phyloP scores from a whole-genome alignment of 1,139 yeast genomes.

The Nakaseomyces uthaithaninus region DNA sequence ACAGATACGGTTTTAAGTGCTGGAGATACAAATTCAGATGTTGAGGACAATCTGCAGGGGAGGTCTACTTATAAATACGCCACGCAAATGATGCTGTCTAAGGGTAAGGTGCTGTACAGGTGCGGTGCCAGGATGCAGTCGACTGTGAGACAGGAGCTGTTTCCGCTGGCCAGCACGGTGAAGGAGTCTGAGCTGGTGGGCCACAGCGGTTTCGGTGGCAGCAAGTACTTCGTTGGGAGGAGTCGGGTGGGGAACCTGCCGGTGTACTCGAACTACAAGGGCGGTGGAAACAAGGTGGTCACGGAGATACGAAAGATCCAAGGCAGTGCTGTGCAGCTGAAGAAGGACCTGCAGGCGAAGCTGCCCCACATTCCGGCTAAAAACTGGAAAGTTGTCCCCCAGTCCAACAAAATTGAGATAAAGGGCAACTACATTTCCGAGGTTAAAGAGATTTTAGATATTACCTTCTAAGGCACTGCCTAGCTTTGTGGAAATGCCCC shows the following conservation, averaged over 20 bases:
- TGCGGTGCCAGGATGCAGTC: neutral
- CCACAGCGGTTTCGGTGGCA: slow-evolving; percentile 37
- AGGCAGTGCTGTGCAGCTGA: slow-evolving; percentile 53
- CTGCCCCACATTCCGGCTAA: slow-evolving; percentile 41
- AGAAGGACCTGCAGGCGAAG: slow-evolving; percentile 46
- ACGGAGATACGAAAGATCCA: slow-evolving; percentile 59
- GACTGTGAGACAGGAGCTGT: slow-evolving; percentile 8
- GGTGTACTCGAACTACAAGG: slow-evolving; percentile 49
- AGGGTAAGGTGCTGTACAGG: neutral
- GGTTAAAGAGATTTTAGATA: slow-evolving; percentile 33
- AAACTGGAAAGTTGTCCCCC: slow-evolving; percentile 37
- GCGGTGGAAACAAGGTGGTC: slow-evolving; percentile 38
- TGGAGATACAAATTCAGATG: no score
- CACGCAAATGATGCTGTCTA: slow-evolving; percentile 1
- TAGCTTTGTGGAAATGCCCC: no score
- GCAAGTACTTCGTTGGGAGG: slow-evolving; percentile 44
- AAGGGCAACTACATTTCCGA: slow-evolving; percentile 50
- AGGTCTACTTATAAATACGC: no score
- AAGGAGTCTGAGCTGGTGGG: slow-evolving; percentile 28
- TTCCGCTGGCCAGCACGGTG: slow-evolving; percentile 30
- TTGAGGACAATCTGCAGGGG: no score
- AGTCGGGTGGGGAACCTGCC: slow-evolving; percentile 60
- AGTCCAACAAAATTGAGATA: slow-evolving; percentile 39
- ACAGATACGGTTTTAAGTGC: no score
- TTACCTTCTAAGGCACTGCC: slow-evolving; percentile 21